These are phyloP conservation scores for Aspergillus bridgeri DNA, from an alignment of 495 filamentous ascomycete genomes.

Conservation along the genomic window DNA sequence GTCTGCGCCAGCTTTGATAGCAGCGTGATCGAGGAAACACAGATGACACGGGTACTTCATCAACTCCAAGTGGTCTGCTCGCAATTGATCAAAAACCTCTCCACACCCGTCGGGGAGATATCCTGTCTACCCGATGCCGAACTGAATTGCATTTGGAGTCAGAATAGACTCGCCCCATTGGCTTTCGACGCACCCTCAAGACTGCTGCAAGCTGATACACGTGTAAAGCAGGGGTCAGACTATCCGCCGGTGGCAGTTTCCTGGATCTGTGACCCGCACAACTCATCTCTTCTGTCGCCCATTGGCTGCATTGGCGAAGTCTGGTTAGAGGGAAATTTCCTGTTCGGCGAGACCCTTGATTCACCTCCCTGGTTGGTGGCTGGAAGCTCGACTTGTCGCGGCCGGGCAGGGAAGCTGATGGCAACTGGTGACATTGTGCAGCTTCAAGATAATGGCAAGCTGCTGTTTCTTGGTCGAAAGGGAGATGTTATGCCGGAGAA, in stretches of 20 bases:
- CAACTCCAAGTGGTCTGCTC: conserved; percentile 37
- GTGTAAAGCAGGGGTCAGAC: conserved; percentile 21
- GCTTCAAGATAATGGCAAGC: conserved; percentile 25
- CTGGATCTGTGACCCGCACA: conserved; percentile 35
- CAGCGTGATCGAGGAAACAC: conserved; percentile 31
- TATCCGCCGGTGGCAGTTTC: conserved; percentile 30
- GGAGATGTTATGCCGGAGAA: conserved; percentile 28
- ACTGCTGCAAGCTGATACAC: conserved; percentile 25
- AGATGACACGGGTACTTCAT: conserved; percentile 43
- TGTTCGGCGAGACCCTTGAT: conserved; percentile 22
- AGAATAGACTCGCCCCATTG: conserved; percentile 33
- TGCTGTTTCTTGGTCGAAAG: conserved; percentile 32
- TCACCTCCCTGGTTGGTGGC: conserved; percentile 34
- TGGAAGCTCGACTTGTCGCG: conserved; percentile 26
- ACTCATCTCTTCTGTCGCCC: conserved; percentile 27
- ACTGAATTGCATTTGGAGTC: conserved; percentile 36
- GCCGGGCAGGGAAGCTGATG: conserved; percentile 27
- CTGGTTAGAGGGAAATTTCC: conserved; percentile 27
- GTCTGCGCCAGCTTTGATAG: conserved; percentile 63
- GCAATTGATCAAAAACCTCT: conserved; percentile 24
- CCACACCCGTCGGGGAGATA: conserved; percentile 28
- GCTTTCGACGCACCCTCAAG: conserved; percentile 22
- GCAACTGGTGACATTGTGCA: conserved; percentile 35
- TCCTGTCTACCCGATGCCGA: conserved; percentile 36
- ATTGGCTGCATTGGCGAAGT: conserved; percentile 35